These are phyloP conservation scores for Chaetoscypha palmicola DNA, from an alignment of 2,329 filamentous ascomycete species.

Conservation along the genomic window DNA sequence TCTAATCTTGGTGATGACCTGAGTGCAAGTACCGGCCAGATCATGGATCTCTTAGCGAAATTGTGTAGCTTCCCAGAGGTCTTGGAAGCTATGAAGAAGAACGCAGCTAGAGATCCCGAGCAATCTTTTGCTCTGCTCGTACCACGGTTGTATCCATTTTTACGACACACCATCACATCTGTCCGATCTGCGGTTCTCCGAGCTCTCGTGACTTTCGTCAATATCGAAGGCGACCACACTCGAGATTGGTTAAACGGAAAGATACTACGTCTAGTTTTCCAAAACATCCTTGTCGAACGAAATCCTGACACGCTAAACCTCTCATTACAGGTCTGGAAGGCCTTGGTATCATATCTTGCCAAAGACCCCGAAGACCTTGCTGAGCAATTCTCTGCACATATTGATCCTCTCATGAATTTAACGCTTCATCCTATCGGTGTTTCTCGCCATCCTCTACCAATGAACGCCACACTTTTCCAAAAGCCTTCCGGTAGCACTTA, in stretches of 20 bases:
- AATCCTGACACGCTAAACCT: slow-evolving; percentile 75
- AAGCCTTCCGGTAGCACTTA: slow-evolving; percentile 88
- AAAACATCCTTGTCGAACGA: slow-evolving; percentile 90
- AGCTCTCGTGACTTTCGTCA: slow-evolving; percentile 85
- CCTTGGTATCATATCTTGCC: slow-evolving; percentile 62
- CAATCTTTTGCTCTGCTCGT: slow-evolving; percentile 90
- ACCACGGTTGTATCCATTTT: slow-evolving; percentile 88
- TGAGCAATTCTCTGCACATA: slow-evolving; percentile 65
- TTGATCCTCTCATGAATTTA: slow-evolving; percentile 75
- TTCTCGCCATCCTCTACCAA: slow-evolving; percentile 80
- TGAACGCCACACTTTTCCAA: slow-evolving; percentile 84
- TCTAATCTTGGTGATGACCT: slow-evolving; percentile 96
- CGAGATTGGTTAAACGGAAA: slow-evolving; percentile 90
- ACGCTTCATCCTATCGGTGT: slow-evolving; percentile 89
- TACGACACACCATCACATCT: slow-evolving; percentile 93
- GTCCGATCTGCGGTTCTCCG: slow-evolving; percentile 90
- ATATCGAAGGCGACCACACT: slow-evolving; percentile 70
- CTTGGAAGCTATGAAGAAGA: slow-evolving; percentile 85
- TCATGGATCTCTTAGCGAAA: slow-evolving; percentile 96
- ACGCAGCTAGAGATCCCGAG: slow-evolving; percentile 73
- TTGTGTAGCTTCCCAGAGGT: slow-evolving; percentile 93
- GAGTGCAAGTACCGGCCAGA: slow-evolving; percentile 92
- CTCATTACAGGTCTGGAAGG: slow-evolving; percentile 81
- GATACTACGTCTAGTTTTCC: slow-evolving; percentile 81
- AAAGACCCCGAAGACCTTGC: slow-evolving; percentile 59